phyloP scores from a whole-genome alignment of 768 basidiomycete species.

The Suillus weaverae region DNA sequence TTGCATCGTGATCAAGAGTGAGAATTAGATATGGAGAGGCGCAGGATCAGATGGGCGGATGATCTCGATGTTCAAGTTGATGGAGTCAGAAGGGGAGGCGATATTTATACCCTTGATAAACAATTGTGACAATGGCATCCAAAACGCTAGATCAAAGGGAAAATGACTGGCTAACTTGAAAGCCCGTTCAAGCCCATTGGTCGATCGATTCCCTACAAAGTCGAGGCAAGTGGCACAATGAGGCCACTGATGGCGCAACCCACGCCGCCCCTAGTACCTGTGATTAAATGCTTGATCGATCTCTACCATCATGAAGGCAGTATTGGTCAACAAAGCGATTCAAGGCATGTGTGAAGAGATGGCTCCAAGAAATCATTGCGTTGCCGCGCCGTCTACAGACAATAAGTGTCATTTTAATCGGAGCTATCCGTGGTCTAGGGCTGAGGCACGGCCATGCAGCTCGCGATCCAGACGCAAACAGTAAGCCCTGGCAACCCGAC shows the following conservation, averaged over 20 bases:
- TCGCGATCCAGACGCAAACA: background rate
- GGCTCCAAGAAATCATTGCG: background rate
- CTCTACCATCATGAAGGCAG: background rate
- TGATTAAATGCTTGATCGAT: background rate
- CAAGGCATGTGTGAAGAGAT: background rate
- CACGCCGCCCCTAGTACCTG: background rate
- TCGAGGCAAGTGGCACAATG: background rate
- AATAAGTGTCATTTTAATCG: background rate
- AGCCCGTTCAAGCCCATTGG: background rate
- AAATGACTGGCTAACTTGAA: background rate
- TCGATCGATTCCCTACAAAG: background rate
- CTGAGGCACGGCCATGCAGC: background rate
- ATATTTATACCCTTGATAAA: slow-evolving; percentile 6
- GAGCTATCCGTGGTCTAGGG: background rate
- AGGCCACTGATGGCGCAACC: background rate
- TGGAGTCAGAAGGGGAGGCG: background rate
- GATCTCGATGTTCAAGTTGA: slow-evolving; percentile 11
- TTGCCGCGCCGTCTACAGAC: background rate
- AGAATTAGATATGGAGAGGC: slow-evolving; percentile 8
- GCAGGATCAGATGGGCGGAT: slow-evolving; percentile 18
- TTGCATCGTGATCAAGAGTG: slow-evolving; percentile 15
- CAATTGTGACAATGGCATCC: background rate
- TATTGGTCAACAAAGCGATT: background rate
- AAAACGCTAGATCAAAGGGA: background rate
- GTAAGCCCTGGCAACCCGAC: background rate